These are phyloP conservation scores for Chrysosporium queenslandicum DNA, from an alignment of 2,329 filamentous ascomycete species.

Conservation along the genomic window DNA sequence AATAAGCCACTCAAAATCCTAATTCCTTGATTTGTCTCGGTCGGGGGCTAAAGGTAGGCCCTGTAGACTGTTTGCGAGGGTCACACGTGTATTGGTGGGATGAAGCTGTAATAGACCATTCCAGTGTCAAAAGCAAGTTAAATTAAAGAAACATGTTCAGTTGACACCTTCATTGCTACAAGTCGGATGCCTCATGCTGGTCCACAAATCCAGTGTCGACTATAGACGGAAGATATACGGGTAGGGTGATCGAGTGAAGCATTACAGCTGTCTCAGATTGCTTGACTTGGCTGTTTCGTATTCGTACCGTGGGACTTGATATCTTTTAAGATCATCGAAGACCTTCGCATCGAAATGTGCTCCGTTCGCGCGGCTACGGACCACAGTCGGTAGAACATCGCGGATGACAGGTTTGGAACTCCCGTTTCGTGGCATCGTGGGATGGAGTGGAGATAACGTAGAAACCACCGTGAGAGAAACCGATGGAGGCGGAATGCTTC, in stretches of 20 bases:
- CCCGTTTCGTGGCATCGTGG: neutral
- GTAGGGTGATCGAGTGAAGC: neutral
- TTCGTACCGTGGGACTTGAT: neutral
- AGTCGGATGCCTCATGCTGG: slow-evolving; percentile 26
- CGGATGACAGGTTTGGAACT: neutral
- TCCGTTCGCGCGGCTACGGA: neutral
- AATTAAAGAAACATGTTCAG: neutral
- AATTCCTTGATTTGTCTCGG: neutral
- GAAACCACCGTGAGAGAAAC: neutral
- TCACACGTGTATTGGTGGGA: slow-evolving; percentile 25
- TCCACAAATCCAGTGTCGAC: slow-evolving; percentile 5
- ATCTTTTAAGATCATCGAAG: neutral
- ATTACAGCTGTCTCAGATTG: too few relatives aligned
- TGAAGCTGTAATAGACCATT: slow-evolving; percentile 33
- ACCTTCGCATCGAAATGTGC: neutral
- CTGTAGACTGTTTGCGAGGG: neutral
- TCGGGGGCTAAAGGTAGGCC: neutral
- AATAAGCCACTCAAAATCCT: neutral
- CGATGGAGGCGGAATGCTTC: neutral
- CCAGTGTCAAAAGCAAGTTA: slow-evolving; percentile 19
- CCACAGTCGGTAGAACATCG: neutral
- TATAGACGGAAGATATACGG: neutral
- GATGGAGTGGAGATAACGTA: neutral
- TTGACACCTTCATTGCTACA: slow-evolving; percentile 35
- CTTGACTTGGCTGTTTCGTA: neutral